Conservation (phyloP, 2,329 filamentous ascomycete species). For the Aplosporella prunicola region DNA sequence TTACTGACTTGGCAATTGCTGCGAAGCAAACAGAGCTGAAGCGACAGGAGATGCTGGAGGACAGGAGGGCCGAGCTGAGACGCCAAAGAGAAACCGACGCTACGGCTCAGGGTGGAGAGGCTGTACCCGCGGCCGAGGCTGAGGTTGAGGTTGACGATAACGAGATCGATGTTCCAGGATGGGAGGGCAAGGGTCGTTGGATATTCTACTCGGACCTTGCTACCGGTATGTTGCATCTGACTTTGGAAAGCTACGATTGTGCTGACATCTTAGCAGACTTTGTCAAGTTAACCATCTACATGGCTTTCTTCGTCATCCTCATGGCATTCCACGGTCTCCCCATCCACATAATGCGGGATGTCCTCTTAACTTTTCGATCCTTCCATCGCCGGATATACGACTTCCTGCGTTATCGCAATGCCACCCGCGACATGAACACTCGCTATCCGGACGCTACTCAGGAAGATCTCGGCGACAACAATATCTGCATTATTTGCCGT, state of each 20-base stretch:
- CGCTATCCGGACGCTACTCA: conserved; percentile 81
- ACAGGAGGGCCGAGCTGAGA: conserved; percentile 33
- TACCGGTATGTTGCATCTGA: conserved; percentile 49
- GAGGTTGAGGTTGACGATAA: conserved; percentile 81
- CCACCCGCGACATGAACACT: conserved; percentile 86
- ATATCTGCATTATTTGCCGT: conserved; percentile 94
- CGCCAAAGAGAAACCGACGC: conserved; percentile 32
- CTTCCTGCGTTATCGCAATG: conserved; percentile 80
- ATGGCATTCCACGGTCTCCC: conserved; percentile 90
- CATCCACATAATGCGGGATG: conserved; percentile 91
- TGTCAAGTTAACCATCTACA: conserved; percentile 79
- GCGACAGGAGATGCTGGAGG: conserved; percentile 47
- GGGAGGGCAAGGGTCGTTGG: conserved; percentile 93
- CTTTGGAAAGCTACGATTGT: too few relatives aligned
- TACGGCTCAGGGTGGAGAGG: conserved; percentile 26
- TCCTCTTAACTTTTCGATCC: conserved; percentile 87
- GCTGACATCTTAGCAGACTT: conserved; percentile 53
- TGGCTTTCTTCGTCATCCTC: conserved; percentile 86
- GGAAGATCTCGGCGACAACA: conserved; percentile 75
- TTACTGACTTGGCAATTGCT: conserved; percentile 68
- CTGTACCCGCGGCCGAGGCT: conserved; percentile 37
- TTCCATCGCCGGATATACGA: conserved; percentile 86
- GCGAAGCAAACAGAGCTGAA: conserved; percentile 63
- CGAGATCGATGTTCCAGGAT: conserved; percentile 89
- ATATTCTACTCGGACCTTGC: conserved; percentile 78